These are phyloP conservation scores for Kokia cookei DNA, from an alignment of 441 rosid species.

Conservation along the genomic window DNA sequence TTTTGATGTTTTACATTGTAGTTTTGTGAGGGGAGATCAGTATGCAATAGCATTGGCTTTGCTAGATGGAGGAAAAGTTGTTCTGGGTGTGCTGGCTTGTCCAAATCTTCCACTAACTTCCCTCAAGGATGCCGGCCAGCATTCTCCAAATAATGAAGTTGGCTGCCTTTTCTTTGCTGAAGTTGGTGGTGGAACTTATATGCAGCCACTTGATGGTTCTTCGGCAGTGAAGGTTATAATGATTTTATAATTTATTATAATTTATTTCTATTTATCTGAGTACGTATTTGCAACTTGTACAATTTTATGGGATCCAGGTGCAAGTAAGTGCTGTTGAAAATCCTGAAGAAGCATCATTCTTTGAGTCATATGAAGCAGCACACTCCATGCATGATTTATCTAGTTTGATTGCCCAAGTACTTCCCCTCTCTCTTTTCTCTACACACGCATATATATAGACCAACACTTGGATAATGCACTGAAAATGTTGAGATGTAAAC, in stretches of 20 bases:
- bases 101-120: slow-evolving; percentile 78
- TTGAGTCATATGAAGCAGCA: slow-evolving; percentile 87
- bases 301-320: slow-evolving; percentile 38
- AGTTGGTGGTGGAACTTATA: slow-evolving; percentile 74
- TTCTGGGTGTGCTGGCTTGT: slow-evolving; percentile 85
- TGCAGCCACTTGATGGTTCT: slow-evolving; percentile 68
- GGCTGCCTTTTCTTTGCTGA: slow-evolving; percentile 89
- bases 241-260: not conserved
- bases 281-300: not conserved
- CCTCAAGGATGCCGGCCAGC: slow-evolving; percentile 15
- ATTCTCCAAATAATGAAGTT: slow-evolving; percentile 28
- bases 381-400: slow-evolving; percentile 74
- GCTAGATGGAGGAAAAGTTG: slow-evolving; percentile 88
- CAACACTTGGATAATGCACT: not conserved
- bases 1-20: slow-evolving; percentile 20
- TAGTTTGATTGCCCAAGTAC: slow-evolving; percentile 68
- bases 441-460: too few relatives aligned
- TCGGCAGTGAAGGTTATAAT: slow-evolving; percentile 41
- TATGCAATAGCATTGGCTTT: slow-evolving; percentile 92
- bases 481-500: slow-evolving; percentile 9
- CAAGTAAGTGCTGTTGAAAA: slow-evolving; percentile 66
- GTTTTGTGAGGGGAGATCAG: slow-evolving; percentile 92
- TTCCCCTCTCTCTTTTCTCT: slow-evolving; percentile 4
- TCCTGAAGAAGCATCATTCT: slow-evolving; percentile 87
- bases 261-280: not conserved